A percentile compares a stretch with the other conserved stretches of the same genome.
phyloP scores from a whole-genome alignment of 2,329 filamentous ascomycete species.

The Stachybotrys chartarum region DNA sequence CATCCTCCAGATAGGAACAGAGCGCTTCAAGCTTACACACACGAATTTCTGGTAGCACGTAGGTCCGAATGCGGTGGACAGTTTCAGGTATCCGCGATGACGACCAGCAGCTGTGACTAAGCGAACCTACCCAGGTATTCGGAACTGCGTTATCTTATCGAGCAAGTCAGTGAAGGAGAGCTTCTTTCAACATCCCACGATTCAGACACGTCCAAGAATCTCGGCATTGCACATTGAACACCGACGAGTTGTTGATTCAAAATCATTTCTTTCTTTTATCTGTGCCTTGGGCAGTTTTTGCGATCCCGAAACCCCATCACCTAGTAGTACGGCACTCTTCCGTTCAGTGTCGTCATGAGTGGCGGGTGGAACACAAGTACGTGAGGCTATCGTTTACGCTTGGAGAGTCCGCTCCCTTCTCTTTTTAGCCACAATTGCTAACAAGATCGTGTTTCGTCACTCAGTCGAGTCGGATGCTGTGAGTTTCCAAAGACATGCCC shows the following conservation, averaged over 20 bases:
- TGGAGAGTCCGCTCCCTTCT: background rate
- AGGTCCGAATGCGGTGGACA: background rate
- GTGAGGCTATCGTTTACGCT: slow-evolving; percentile 15
- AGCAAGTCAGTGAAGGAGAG: background rate
- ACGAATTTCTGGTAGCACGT: no score
- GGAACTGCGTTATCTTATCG: background rate
- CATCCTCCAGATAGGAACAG: no score
- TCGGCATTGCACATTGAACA: no score
- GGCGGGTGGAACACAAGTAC: slow-evolving; percentile 90
- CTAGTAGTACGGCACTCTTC: background rate
- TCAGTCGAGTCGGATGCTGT: slow-evolving; percentile 89
- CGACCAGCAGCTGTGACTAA: background rate
- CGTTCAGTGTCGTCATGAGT: slow-evolving; percentile 43
- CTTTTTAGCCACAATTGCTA: background rate
- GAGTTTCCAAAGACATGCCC: slow-evolving; percentile 20
- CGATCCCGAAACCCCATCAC: no score
- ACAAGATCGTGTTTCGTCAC: slow-evolving; percentile 1
- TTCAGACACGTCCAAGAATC: no score
- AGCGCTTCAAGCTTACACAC: no score
- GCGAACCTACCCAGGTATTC: background rate
- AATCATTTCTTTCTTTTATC: no score
- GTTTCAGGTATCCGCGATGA: background rate
- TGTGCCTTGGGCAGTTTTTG: no score
- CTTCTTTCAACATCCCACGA: no score
- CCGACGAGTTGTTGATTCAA: no score